A percentile compares a stretch with the other conserved stretches of the same genome.
These are phyloP conservation scores for Nannizziopsis arthrosporioides DNA, from an alignment of 2,329 filamentous ascomycete species.

Conservation along the genomic window DNA sequence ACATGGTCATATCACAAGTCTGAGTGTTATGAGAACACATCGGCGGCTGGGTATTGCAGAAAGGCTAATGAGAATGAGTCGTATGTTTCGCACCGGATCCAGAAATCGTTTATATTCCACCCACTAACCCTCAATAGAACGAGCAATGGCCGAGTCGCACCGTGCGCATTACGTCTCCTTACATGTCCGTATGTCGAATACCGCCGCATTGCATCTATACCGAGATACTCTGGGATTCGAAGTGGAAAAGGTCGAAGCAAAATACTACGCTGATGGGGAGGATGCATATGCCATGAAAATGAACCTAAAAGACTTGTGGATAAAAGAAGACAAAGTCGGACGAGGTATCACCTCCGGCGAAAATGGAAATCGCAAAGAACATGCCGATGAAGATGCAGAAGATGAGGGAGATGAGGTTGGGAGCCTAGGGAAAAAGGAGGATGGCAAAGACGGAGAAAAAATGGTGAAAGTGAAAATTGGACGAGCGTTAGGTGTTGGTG, in stretches of 20 bases:
- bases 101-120: background rate
- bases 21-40: constrained; percentile 95
- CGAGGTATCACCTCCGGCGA: constrained; percentile 37
- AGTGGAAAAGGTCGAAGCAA: constrained; percentile 54
- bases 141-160: constrained; percentile 94
- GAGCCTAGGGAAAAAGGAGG: constrained; percentile 45
- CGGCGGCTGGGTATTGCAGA: constrained; percentile 82
- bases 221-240: constrained; percentile 82
- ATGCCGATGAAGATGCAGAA: constrained; percentile 18
- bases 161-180: constrained; percentile 85
- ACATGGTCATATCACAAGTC: constrained; percentile 90
- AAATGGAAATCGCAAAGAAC: constrained; percentile 22
- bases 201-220: constrained; percentile 82
- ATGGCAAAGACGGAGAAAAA: constrained; percentile 48
- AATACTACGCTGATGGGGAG: constrained; percentile 81
- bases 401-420: constrained; percentile 64
- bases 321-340: constrained; percentile 34
- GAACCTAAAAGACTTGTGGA: constrained; percentile 50
- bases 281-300: constrained; percentile 92
- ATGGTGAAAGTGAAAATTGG: constrained; percentile 82
- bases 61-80: constrained; percentile 93
- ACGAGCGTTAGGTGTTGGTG: constrained; percentile 61
- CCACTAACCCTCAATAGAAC: constrained; percentile 44
- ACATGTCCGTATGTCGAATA: constrained; percentile 90
- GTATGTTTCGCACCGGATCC: constrained; percentile 43